Conservation (phyloP, 768 basidiomycete species). For the Xerocomus brunneocitrinus region DNA sequence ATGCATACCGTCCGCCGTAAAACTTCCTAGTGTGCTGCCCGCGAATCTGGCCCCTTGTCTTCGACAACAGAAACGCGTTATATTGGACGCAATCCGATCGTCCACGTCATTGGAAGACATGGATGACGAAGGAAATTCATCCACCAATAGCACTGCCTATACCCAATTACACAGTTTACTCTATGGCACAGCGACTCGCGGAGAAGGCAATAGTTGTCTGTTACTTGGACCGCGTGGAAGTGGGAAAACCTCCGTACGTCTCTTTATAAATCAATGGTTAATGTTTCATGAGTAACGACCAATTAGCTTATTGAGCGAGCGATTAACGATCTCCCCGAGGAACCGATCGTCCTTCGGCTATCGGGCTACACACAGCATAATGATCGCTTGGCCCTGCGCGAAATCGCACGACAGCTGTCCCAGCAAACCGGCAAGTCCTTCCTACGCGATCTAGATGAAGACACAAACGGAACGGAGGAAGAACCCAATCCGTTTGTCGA, state of each 20-base stretch:
- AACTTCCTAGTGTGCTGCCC: constrained; percentile 33
- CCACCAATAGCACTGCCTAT: constrained; percentile 50
- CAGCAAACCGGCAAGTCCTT: constrained; percentile 68
- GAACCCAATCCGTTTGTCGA: constrained; percentile 53
- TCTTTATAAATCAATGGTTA: background rate
- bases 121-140: constrained; percentile 33
- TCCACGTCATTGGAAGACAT: constrained; percentile 18
- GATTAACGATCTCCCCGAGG: constrained; percentile 40
- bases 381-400: constrained; percentile 86
- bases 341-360: constrained; percentile 73
- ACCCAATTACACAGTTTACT: constrained; percentile 62
- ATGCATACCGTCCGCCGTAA: constrained; percentile 12
- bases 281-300: constrained; percentile 2
- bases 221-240: constrained; percentile 80
- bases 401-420: constrained; percentile 82
- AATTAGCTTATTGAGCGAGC: constrained; percentile 58
- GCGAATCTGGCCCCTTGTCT: constrained; percentile 43
- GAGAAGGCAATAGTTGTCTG: constrained; percentile 93
- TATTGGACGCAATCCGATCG: constrained; percentile 44
- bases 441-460: constrained; percentile 33
- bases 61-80: constrained; percentile 52
- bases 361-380: constrained; percentile 83
- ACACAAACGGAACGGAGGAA: constrained; percentile 32
- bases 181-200: constrained; percentile 66
- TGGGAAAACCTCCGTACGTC: constrained; percentile 72